Base-by-base conservation (phyloP, 2,329 filamentous ascomycete species). In the Pseudopithomyces chartarum region DNA sequence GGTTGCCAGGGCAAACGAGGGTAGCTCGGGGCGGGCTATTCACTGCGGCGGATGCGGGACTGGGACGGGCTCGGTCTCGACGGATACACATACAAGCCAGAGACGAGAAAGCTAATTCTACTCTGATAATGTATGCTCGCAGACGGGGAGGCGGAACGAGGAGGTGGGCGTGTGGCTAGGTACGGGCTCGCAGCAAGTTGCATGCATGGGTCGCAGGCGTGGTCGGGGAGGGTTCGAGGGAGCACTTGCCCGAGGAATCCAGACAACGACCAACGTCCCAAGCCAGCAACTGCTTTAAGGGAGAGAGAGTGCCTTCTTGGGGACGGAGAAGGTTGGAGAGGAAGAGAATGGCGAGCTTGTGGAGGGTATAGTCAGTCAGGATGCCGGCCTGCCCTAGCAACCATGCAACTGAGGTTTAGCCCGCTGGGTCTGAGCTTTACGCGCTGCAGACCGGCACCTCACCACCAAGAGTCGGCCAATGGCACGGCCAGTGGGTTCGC, bases 41-140 rank as follows among this genome's bases (percentile, higher is more conserved):
- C 64, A 54, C 22, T 62, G 62, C 58, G 59, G 60, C 58, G 32
- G 61, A 61, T 60, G 56, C 57, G 56, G 19, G 38, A 64, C 57
- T 57, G 61, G 59, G 58, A 60, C 4, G 6, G 1, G 3, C 58
- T 57, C 50, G 54, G 33, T 52, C 33, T 48, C 55, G 56, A 64
- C 45, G 60, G 67, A 69, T 74, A 74, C 74, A 71, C 71, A 74
- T 73, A 67, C 63, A 73, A 26, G 36, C 36, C 36, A 61, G 34
- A 60, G 71, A 74, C 69, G 58, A 69, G 67, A 75, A 75, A 74
- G 57, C 64, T 62, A 76, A 75, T 74, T 73, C 73, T 70, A 73
- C 73, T 75, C 69, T 69, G 67, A 71, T 69, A 68, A 73, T 74
- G 71, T 67, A 73, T 74, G 71, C 66, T 73, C 63, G 65, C 62